Evolutionary conservation across 2,329 filamentous ascomycete genomes (phyloP).

Genomic region (Tolypocladium tundrense): DNA sequence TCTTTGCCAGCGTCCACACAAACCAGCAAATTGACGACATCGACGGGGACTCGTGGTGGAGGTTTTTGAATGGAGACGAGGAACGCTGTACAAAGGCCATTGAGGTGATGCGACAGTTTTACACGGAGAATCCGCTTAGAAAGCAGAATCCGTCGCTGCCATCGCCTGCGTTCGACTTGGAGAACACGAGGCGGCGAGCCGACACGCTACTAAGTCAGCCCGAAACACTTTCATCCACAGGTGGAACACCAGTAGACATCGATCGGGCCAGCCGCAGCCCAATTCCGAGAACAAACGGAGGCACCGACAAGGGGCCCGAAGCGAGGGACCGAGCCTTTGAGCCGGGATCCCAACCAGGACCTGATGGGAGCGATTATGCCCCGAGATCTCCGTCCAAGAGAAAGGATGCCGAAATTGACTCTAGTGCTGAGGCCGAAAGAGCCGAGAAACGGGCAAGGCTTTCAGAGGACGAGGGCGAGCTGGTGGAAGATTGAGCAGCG

Average conservation of each 20-base stretch:
- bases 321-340: not conserved
- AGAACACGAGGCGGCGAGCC: conserved; percentile 42
- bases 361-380: conserved; percentile 17
- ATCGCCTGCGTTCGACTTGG: conserved; percentile 45
- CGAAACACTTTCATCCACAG: conserved; percentile 35
- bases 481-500: conserved; percentile 22
- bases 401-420: conserved; percentile 27
- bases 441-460: conserved; percentile 33
- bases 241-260: conserved; percentile 36
- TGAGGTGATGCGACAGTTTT: conserved; percentile 63
- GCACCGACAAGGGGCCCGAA: conserved; percentile 18
- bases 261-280: conserved; percentile 42
- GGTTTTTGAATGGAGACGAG: conserved; percentile 60
- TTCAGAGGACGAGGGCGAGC: conserved; percentile 39
- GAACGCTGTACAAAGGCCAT: conserved; percentile 63
- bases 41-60: conserved; percentile 79
- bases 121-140: conserved; percentile 51
- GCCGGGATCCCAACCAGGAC: conserved; percentile 21
- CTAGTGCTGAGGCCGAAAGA: conserved; percentile 19
- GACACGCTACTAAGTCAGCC: conserved; percentile 30
- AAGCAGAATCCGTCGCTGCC: conserved; percentile 44
- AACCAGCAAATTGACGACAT: conserved; percentile 67
- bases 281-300: conserved; percentile 26
- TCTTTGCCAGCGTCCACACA: conserved; percentile 72
- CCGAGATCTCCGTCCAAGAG: conserved; percentile 30